phyloP scores from a whole-genome alignment of 73 alveolate species.

The Paraurostyla sp. region DNA sequence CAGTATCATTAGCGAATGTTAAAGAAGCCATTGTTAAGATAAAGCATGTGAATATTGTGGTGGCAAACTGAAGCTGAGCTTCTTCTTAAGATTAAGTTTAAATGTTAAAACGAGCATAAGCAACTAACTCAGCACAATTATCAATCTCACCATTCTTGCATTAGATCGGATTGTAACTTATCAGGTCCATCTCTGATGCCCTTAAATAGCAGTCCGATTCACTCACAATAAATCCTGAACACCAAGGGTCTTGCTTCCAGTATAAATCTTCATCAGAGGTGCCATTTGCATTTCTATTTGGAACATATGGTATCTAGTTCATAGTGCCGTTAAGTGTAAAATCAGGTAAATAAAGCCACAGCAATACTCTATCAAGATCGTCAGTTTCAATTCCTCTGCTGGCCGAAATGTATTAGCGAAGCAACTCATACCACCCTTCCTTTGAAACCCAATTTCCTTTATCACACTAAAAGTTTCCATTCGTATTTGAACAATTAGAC shows the following conservation, averaged over 20 bases:
- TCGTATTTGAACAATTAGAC: slow-evolving; percentile 32
- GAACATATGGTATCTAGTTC: slow-evolving; percentile 16
- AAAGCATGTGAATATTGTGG: slow-evolving; percentile 80
- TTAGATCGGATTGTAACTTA: slow-evolving; percentile 65
- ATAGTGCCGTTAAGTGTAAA: slow-evolving; percentile 56
- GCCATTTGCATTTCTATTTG: slow-evolving; percentile 4
- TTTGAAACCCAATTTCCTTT: slow-evolving; percentile 57
- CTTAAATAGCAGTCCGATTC: slow-evolving; percentile 62
- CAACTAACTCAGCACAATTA: slow-evolving; percentile 74
- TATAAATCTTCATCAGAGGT: background rate
- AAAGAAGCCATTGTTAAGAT: slow-evolving; percentile 77
- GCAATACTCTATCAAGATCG: slow-evolving; percentile 22
- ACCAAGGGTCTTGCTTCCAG: slow-evolving; percentile 68
- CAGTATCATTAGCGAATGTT: slow-evolving; percentile 79
- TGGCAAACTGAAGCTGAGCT: slow-evolving; percentile 65
- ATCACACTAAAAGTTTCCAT: slow-evolving; percentile 53
- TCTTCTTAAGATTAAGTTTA: slow-evolving; percentile 21
- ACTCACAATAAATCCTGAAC: slow-evolving; percentile 77
- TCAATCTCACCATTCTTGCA: slow-evolving; percentile 47
- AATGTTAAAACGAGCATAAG: slow-evolving; percentile 79
- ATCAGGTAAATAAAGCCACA: slow-evolving; percentile 82
- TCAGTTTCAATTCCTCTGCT: slow-evolving; percentile 73
- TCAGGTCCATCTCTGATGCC: slow-evolving; percentile 73
- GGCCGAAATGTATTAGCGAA: slow-evolving; percentile 40
- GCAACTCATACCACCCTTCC: slow-evolving; percentile 77